These are phyloP conservation scores for Neoboletus magnificus DNA, from an alignment of 768 basidiomycete genomes.

Conservation along the genomic window DNA sequence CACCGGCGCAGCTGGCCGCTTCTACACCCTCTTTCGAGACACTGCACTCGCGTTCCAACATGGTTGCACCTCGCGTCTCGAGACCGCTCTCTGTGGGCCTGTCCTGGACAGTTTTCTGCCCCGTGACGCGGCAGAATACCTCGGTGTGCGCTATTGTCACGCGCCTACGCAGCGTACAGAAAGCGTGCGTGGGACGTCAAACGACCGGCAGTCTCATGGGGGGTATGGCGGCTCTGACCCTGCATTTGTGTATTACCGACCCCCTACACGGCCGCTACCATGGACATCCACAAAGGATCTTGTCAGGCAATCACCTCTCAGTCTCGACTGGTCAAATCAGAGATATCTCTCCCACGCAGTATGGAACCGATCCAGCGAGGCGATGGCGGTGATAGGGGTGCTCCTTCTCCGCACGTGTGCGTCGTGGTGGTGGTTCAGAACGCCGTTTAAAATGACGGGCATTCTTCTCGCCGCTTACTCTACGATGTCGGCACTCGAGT, in stretches of 20 bases:
- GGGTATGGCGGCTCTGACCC: constrained; percentile 2
- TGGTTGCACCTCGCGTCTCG: constrained; percentile 2
- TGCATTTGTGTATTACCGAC: not conserved
- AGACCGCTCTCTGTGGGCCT: not conserved
- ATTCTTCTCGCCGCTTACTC: not conserved
- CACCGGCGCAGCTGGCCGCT: constrained; percentile 14
- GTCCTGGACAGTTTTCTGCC: not conserved
- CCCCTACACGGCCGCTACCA: not conserved
- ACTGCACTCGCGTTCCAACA: constrained; percentile 1
- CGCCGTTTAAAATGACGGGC: not conserved
- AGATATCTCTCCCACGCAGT: not conserved
- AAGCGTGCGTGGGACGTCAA: not conserved
- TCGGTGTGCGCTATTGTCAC: constrained; percentile 6
- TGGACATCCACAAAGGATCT: not conserved
- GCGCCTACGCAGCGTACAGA: not conserved
- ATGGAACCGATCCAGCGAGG: not conserved
- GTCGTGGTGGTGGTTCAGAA: constrained; percentile 10
- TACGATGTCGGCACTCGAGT: not conserved
- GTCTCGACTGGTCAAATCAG: not conserved
- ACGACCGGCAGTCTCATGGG: not conserved
- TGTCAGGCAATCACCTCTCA: not conserved
- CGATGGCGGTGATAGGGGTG: not conserved
- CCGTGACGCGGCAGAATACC: not conserved
- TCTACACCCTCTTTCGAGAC: constrained; percentile 14
- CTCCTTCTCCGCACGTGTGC: constrained; percentile 1